phyloP scores from a whole-genome alignment of 306 rosid species.

The Argentina anserina region DNA sequence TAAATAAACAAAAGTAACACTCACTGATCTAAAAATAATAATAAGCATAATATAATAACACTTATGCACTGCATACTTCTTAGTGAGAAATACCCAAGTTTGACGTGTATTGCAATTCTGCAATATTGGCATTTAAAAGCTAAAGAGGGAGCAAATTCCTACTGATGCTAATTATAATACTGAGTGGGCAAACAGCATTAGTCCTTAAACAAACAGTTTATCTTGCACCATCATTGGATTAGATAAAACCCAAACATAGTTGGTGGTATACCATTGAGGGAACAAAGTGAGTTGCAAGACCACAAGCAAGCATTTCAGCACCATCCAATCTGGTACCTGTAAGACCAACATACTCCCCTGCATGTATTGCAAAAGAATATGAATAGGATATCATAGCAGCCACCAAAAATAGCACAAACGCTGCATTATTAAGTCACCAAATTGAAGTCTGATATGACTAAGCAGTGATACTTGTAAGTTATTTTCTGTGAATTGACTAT shows the following conservation, averaged over 20 bases:
- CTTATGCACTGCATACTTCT: neutral
- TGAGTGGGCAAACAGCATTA: neutral
- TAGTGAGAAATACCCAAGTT: neutral
- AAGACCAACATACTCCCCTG: constrained; percentile 96
- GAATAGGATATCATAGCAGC: constrained; percentile 7
- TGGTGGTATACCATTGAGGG: constrained; percentile 55
- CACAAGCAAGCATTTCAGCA: constrained; percentile 93
- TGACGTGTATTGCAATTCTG: neutral
- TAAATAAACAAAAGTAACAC: neutral
- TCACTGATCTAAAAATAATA: neutral
- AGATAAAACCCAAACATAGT: neutral
- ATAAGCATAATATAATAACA: neutral
- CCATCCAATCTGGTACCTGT: constrained; percentile 89
- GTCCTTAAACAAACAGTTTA: neutral
- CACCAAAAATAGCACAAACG: neutral
- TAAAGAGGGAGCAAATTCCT: neutral
- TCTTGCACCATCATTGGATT: neutral
- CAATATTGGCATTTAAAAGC: neutral
- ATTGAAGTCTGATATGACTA: neutral
- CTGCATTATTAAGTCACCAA: neutral
- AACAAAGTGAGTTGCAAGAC: constrained; percentile 96
- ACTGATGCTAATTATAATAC: neutral
- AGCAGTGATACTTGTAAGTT: neutral
- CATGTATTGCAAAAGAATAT: constrained; percentile 30
- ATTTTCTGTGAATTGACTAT: neutral